Base-by-base conservation (phyloP, 352 stramenopile genomes). In the Phytophthora kernoviae region DNA sequence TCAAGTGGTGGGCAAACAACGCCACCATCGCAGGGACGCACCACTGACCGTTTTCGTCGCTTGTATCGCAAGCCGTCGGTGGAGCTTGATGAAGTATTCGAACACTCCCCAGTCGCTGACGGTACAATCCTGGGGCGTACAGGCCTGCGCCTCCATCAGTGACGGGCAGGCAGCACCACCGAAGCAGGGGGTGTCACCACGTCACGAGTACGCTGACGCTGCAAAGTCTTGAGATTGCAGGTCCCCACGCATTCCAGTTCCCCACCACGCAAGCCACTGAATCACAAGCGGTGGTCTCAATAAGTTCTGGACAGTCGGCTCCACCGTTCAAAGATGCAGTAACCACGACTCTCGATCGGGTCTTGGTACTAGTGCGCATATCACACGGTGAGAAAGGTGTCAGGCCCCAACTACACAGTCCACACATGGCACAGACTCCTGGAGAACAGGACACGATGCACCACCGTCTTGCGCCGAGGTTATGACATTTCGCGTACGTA, bases 101-200 rank as follows among this genome's bases (percentile, higher is more conserved):
- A 79, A 92, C 0, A 49, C 32, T 2, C 66, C 58, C 80, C 79
- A 91, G n/a, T 63, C 61, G 21, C 68, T 76, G 1, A 90, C 76
- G 9, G 72, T 58, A 24, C 79, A 88, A 56, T 69, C 65, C 42
- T 79, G 75, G 12, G 73, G 73, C 0, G 66, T 77, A 22, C 77
- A 87, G 44, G 66, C 54, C 49, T 73, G 70, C 0, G 64, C 71
- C 2, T 85, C 75, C 11, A 66, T 43, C 0, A 85, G 42, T 2
- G 59, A 26, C 11, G 67, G 61, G 18, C 81, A 91, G 15, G 64
- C 64, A 0, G 58, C 50, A 1, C 80, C 79, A 5, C 75, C 79
- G 46, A 79, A 79, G 2, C 47, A 42, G 8, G 75, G 47, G 69
- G 45, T 0, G 47, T 61, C 3, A 57, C 40, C 21, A 88, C 70